Conservation (phyloP, 495 filamentous ascomycete genomes). For the Baudoinia panamericana region DNA sequence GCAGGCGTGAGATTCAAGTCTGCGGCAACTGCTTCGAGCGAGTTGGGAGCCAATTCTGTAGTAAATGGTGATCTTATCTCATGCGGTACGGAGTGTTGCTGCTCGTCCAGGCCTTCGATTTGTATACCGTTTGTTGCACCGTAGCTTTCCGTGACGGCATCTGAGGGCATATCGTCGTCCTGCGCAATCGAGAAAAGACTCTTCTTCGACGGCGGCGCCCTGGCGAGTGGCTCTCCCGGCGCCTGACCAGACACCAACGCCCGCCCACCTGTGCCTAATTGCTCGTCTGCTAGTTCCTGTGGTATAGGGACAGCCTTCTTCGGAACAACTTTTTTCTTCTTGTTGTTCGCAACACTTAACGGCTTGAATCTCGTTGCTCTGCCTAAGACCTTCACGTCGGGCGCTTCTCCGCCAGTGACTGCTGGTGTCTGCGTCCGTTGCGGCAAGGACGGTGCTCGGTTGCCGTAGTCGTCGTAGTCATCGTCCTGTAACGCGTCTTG, state of each 20-base stretch:
- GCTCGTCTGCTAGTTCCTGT: no score
- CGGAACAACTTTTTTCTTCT: conserved; percentile 49
- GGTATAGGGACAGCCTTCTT: conserved; percentile 12
- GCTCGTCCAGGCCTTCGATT: background rate
- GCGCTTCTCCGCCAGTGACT: conserved; percentile 23
- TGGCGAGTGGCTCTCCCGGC: no score
- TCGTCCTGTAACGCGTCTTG: conserved; percentile 12
- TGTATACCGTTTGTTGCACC: conserved; percentile 7
- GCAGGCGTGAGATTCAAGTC: conserved; percentile 62
- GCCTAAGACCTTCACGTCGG: conserved; percentile 54
- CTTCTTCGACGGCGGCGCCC: conserved; percentile 30
- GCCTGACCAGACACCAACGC: no score
- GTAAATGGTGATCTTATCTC: background rate
- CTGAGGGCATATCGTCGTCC: conserved; percentile 19
- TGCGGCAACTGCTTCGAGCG: conserved; percentile 51
- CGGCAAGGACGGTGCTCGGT: background rate
- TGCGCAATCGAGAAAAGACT: conserved; percentile 49
- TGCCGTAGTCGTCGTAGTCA: conserved; percentile 12
- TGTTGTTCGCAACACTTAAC: conserved; percentile 60
- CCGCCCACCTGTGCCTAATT: no score
- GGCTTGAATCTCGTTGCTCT: conserved; percentile 66
- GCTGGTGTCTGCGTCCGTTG: background rate
- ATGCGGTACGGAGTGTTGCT: background rate
- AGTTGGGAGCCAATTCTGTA: conserved; percentile 27
- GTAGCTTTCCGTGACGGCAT: conserved; percentile 24